Percentiles rank a stretch among this genome's conserved stretches.
Evolutionary conservation across 179 eudicot species (phyloP).

Genomic region (Spergularia azorica): DNA sequence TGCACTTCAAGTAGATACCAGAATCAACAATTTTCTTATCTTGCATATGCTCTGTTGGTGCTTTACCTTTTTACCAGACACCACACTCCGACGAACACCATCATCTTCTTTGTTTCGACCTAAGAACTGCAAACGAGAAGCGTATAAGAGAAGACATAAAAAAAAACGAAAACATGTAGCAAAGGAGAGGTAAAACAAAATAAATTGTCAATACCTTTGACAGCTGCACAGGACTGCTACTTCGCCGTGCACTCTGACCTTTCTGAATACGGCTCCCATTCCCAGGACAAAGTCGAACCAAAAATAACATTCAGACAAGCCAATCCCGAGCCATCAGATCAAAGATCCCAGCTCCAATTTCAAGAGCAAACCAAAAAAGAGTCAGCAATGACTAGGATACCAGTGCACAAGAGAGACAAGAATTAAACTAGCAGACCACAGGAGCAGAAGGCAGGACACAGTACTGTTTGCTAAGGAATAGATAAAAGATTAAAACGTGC

Average conservation of each 20-base stretch:
- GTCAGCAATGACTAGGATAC: conserved; percentile 58
- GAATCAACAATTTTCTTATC: background rate
- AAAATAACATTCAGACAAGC: conserved; percentile 67
- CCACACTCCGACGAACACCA: conserved; percentile 81
- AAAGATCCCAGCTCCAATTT: conserved; percentile 96
- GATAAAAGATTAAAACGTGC: background rate
- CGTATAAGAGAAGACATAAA: background rate
- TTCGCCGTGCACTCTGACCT: conserved; percentile 51
- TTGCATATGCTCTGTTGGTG: background rate
- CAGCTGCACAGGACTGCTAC: conserved; percentile 83
- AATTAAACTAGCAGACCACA: background rate
- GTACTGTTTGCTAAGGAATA: background rate
- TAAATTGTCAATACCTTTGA: conserved; percentile 57
- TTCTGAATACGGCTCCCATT: conserved; percentile 83
- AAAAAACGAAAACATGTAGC: background rate
- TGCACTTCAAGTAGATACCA: background rate
- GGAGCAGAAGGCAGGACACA: background rate
- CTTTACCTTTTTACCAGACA: conserved; percentile 89
- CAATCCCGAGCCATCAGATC: conserved; percentile 57
- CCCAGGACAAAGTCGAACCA: conserved; percentile 61
- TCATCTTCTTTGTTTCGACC: conserved; percentile 78
- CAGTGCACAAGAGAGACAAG: background rate
- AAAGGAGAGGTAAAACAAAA: background rate
- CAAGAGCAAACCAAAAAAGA: conserved; percentile 60
- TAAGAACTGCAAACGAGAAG: conserved; percentile 53